Evolutionary conservation across 805 yeast species (phyloP).

Genomic region (Brettanomyces bruxellensis): DNA sequence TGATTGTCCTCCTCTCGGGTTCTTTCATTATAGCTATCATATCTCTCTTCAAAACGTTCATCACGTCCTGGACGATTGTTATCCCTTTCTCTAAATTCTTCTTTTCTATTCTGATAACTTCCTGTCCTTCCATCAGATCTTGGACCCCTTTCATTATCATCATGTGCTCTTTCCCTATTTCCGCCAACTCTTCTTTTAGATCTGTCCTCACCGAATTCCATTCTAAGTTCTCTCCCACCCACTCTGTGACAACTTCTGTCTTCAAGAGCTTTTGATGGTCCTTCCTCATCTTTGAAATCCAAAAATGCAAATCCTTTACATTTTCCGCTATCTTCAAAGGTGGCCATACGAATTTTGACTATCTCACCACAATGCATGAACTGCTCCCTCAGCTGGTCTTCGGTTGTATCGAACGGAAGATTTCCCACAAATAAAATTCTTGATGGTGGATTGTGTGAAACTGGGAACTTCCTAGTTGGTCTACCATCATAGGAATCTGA

Average conservation of each 20-base stretch:
- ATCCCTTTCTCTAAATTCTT: constrained; percentile 4
- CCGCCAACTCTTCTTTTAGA: constrained; percentile 32
- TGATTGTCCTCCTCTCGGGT: constrained; percentile 3
- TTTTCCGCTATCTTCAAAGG: constrained; percentile 93
- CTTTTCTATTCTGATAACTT: constrained; percentile 2
- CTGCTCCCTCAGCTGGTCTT: constrained; percentile 66
- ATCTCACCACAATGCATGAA: constrained; percentile 92
- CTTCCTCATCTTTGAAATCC: constrained; percentile 72
- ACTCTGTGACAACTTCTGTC: constrained; percentile 59
- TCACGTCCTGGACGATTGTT: neutral
- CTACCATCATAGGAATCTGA: constrained; percentile 81
- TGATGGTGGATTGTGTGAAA: constrained; percentile 78
- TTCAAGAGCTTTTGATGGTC: constrained; percentile 75
- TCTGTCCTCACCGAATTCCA: constrained; percentile 95
- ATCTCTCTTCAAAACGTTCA: neutral
- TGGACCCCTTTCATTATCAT: neutral
- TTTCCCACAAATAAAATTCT: constrained; percentile 89
- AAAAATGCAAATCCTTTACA: constrained; percentile 95
- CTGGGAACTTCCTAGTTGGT: constrained; percentile 43
- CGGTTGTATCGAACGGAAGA: constrained; percentile 83
- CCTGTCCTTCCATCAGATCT: neutral
- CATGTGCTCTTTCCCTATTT: neutral
- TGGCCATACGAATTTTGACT: constrained; percentile 81
- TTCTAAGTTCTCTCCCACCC: constrained; percentile 65
- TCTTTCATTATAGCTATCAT: neutral